Evolutionary conservation across 441 rosid genomes (phyloP), one percentile per base, ranked within the genome.

Genomic region (Eutrema salsugineum): DNA sequence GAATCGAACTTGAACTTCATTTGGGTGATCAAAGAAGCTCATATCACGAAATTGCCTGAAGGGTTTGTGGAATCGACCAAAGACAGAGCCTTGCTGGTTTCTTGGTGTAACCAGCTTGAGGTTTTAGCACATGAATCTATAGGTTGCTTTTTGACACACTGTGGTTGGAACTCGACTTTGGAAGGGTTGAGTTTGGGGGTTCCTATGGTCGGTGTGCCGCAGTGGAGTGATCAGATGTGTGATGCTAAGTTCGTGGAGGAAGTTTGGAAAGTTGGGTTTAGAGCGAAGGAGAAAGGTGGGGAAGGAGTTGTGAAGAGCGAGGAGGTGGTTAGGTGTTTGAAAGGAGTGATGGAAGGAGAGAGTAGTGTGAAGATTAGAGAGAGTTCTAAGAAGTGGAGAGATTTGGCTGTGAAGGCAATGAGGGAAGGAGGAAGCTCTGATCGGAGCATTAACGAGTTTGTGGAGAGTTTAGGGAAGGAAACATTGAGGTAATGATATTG

Each of bases 381-480:
- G 69, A 87, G 83, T 42, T 79, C 82, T 1, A 70, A 61, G 28
- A 84, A 82, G 70, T 90, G 89, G 96, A 87, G 53, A 79, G 73
- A 81, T 59, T 24, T 69, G 67, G 90, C 96, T 8, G 81, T 64
- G 60, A 77, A 81, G 68, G 84, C 94, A 0, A 56, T 84, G 10
- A 77, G 81, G 42, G 84, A 83, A 67, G 93, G 93, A 69, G 93
- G 97, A 16, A 81, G 84, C 75, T 91, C 97, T 0, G 93, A 87
- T 67, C 66, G 42, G 30, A 67, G 70, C 11, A 83, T 87, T 55
- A 27, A 80, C 22, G 85, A 84, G 70, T 65, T 50, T 50, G 59
- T 65, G 24, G 63, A 67, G 49, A 53, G 71, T 42, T 17, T 53
- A 40, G 30, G 40, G 42, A 53, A 67, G 39, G 40, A 67, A 54